Conservation (phyloP, 2,329 filamentous ascomycete genomes). For the Didymella pomorum region DNA sequence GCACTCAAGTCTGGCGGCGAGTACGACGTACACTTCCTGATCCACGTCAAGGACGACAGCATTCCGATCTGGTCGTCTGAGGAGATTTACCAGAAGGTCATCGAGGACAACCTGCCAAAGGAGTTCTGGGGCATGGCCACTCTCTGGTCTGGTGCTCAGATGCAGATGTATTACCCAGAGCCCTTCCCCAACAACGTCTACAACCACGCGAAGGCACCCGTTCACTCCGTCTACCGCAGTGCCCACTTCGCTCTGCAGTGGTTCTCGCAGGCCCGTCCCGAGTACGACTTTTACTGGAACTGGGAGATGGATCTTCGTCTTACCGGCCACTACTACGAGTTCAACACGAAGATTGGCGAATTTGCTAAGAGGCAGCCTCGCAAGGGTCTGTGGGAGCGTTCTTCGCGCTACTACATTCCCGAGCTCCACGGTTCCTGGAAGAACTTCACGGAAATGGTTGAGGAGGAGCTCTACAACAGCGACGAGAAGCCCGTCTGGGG, state of each 20-base stretch:
- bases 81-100: conserved; percentile 71
- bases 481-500: conserved; percentile 70
- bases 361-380: conserved; percentile 74
- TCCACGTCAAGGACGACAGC: conserved; percentile 81
- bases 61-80: conserved; percentile 81
- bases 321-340: conserved; percentile 83
- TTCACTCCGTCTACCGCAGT: conserved; percentile 87
- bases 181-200: conserved; percentile 78
- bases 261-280: conserved; percentile 60
- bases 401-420: conserved; percentile 76
- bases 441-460: conserved; percentile 72
- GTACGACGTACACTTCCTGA: conserved; percentile 84
- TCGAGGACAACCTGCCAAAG: conserved; percentile 73
- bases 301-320: conserved; percentile 89
- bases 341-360: conserved; percentile 70
- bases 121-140: conserved; percentile 91
- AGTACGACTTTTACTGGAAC: conserved; percentile 73
- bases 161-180: conserved; percentile 88
- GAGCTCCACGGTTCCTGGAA: conserved; percentile 71
- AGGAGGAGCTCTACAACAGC: conserved; percentile 62
- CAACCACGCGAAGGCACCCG: conserved; percentile 68
- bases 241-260: conserved; percentile 61
- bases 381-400: conserved; percentile 77
- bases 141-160: conserved; percentile 93
- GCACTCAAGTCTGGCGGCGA: conserved; percentile 82